Conservation (phyloP, 2,329 filamentous ascomycete species). For the Coniochaeta ligniaria region DNA sequence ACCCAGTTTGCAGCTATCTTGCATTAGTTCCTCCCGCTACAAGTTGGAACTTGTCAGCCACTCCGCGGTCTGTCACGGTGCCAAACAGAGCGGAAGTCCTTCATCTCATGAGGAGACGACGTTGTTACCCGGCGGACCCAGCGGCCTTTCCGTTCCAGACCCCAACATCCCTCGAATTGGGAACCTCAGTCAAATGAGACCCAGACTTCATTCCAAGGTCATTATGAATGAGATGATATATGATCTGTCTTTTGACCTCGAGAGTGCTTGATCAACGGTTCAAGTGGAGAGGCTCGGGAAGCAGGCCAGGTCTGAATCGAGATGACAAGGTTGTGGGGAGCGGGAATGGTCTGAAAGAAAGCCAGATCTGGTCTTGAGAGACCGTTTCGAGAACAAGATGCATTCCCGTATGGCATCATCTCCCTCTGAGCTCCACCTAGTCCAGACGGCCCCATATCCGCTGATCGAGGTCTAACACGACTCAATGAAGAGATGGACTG, state of each 20-base stretch:
- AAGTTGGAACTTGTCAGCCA: not conserved
- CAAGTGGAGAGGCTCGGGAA: not conserved
- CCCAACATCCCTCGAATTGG: not conserved
- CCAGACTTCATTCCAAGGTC: not conserved
- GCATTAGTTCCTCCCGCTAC: not conserved
- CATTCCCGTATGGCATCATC: not conserved
- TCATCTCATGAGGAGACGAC: not conserved
- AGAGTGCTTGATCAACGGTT: not conserved
- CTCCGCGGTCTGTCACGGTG: not conserved
- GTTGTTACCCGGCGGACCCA: not conserved
- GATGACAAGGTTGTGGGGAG: not conserved
- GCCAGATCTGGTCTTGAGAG: not conserved
- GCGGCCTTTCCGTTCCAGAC: not conserved
- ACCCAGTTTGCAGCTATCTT: not conserved
- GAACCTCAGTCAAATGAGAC: not conserved
- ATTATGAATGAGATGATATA: not conserved
- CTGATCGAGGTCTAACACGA: not conserved
- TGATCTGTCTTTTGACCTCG: slow-evolving; percentile 2
- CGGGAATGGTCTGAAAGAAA: not conserved
- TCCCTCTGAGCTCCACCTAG: not conserved
- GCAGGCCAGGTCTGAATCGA: not conserved
- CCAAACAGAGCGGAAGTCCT: not conserved
- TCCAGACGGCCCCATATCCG: not conserved
- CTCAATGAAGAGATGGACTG: not conserved
- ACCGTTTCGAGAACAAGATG: not conserved